A percentile compares a stretch with the other conserved stretches of the same genome.
These are phyloP conservation scores for Trametes hirsuta DNA, from an alignment of 1,284 basidiomycete species.

Conservation along the genomic window DNA sequence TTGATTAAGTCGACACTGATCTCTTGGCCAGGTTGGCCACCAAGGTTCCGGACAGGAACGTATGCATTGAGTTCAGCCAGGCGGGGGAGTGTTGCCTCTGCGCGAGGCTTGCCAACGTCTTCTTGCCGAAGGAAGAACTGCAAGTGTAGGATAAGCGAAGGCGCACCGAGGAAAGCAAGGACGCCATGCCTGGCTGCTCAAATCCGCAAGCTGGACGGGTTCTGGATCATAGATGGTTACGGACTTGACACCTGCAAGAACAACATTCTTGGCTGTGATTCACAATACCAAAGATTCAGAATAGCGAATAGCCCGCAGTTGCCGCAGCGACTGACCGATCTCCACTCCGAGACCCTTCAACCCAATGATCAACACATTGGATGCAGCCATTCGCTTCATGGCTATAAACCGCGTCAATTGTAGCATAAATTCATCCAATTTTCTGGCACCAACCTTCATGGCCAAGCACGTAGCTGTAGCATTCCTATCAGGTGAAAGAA, in stretches of 20 bases:
- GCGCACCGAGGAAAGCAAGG: not conserved
- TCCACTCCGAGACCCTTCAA: constrained; percentile 95
- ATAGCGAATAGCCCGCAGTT: not conserved
- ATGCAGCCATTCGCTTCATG: constrained; percentile 99
- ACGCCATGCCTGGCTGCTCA: constrained; percentile 84
- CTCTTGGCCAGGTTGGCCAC: constrained; percentile 69
- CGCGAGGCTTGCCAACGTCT: constrained; percentile 89
- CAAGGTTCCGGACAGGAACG: constrained; percentile 87
- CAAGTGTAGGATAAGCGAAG: not conserved
- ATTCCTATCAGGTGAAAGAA: constrained; percentile 30
- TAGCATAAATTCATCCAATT: not conserved
- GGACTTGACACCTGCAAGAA: constrained; percentile 96
- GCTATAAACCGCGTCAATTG: constrained; percentile 52
- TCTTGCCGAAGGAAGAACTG: constrained; percentile 93
- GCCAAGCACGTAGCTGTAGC: constrained; percentile 86
- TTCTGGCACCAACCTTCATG: constrained; percentile 75
- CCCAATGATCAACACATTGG: constrained; percentile 95
- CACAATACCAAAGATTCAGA: not conserved
- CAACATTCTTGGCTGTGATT: constrained; percentile 90
- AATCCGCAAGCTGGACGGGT: constrained; percentile 83
- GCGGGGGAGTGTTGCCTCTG: constrained; percentile 85
- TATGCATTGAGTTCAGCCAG: constrained; percentile 96
- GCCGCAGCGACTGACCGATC: constrained; percentile 67
- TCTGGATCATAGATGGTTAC: constrained; percentile 97
- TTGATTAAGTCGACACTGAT: constrained; percentile 81